Percentiles rank a stretch among this genome's conserved stretches.
Conservation (phyloP, 257 asterid genomes). For the Solanum tarijense region DNA sequence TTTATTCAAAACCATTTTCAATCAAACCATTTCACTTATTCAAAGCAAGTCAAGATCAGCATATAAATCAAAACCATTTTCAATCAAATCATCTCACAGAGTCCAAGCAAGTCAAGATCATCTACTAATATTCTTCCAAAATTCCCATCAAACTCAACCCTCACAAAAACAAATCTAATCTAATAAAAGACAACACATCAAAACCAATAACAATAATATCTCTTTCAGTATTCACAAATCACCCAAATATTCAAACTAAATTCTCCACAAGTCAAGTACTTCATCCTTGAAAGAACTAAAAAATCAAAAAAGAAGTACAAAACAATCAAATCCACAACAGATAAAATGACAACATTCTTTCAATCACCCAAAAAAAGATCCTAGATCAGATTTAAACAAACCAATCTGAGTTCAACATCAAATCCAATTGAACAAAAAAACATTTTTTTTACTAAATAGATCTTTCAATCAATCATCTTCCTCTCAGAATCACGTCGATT, state of each 20-base stretch:
- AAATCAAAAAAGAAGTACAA: neutral
- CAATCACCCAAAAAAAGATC: neutral
- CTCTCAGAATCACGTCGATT: neutral
- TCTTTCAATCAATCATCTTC: neutral
- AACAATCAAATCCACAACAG: neutral
- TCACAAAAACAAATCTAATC: neutral
- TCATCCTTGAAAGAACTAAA: neutral
- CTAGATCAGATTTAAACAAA: neutral
- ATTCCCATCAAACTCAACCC: neutral
- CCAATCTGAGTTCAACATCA: neutral
- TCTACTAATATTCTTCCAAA: neutral
- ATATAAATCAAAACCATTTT: neutral
- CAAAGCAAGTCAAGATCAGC: neutral
- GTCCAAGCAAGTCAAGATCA: neutral
- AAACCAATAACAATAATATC: neutral
- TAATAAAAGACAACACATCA: neutral
- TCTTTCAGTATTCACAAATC: neutral
- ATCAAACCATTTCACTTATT: neutral
- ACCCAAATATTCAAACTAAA: neutral
- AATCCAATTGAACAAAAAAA: neutral
- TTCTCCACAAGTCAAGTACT: neutral
- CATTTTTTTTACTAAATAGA: neutral
- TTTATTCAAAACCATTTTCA: neutral
- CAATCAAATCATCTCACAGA: neutral
- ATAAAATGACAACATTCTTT: neutral